Conservation (phyloP, 257 asterid genomes). For the Solanum stenotomum region DNA sequence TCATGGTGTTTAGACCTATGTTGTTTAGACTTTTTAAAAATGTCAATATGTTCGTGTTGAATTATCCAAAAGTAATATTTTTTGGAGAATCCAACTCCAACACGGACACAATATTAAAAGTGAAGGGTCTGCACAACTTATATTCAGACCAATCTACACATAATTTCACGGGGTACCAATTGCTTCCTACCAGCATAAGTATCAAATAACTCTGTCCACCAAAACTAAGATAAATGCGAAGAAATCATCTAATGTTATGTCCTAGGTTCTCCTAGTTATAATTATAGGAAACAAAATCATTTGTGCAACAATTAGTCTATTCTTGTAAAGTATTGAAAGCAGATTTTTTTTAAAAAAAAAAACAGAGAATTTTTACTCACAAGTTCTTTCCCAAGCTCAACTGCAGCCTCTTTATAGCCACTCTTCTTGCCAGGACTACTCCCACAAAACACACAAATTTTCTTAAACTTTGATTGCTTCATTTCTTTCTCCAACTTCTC, state of each 20-base stretch:
- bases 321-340: background rate
- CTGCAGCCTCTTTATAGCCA: slow-evolving; percentile 27
- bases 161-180: background rate
- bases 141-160: background rate
- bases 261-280: background rate
- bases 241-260: background rate
- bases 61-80: no score
- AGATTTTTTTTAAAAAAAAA: background rate
- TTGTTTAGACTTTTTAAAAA: background rate
- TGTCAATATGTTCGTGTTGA: accelerated
- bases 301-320: background rate
- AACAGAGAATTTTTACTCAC: background rate
- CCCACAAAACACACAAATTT: slow-evolving; percentile 33
- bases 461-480: slow-evolving; percentile 26
- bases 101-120: background rate
- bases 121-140: background rate
- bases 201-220: background rate
- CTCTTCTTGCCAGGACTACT: slow-evolving; percentile 32
- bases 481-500: slow-evolving; percentile 9
- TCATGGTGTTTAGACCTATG: background rate
- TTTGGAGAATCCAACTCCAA: background rate
- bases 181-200: background rate
- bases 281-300: background rate
- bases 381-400: slow-evolving; percentile 32
- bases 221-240: background rate